Percentiles rank a stretch among this genome's conserved stretches.
phyloP scores from a whole-genome alignment of 352 stramenopile genomes.

The Thraustochytrium sp. region DNA sequence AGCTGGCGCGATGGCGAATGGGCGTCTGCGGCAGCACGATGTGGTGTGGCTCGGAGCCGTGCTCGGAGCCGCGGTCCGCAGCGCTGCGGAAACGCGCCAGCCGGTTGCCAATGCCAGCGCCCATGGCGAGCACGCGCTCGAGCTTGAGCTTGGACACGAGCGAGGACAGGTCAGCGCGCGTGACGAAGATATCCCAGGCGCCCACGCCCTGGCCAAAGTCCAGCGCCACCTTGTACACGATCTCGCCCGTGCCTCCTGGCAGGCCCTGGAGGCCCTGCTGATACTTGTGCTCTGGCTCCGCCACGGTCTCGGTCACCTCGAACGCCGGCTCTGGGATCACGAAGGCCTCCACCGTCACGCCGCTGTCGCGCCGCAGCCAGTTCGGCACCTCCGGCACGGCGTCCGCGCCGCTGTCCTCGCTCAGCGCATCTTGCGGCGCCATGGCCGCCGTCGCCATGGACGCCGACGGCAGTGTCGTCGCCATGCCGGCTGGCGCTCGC shows the following conservation, averaged over 20 bases:
- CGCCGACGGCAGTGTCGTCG: too few species aligned
- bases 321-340: not conserved
- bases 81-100: not conserved
- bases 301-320: not conserved
- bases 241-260: not conserved
- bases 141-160: constrained; percentile 31
- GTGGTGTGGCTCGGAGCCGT: not conserved
- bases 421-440: too few species aligned
- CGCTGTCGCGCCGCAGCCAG: not conserved
- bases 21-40: not conserved
- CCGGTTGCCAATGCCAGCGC: too few species aligned
- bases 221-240: constrained; percentile 25
- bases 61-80: not conserved
- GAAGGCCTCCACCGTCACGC: not conserved
- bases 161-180: not conserved
- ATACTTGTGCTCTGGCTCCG: not conserved
- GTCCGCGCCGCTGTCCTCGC: not conserved
- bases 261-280: not conserved
- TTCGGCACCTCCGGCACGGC: not conserved
- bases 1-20: not conserved
- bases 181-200: constrained; percentile 7
- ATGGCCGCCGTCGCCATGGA: too few species aligned
- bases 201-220: constrained; percentile 18
- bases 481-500: too few species aligned
- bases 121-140: not conserved